Percentiles rank a stretch among this genome's conserved stretches.
Conservation (phyloP, 148 eudicot species). For the Diospyros lotus region DNA sequence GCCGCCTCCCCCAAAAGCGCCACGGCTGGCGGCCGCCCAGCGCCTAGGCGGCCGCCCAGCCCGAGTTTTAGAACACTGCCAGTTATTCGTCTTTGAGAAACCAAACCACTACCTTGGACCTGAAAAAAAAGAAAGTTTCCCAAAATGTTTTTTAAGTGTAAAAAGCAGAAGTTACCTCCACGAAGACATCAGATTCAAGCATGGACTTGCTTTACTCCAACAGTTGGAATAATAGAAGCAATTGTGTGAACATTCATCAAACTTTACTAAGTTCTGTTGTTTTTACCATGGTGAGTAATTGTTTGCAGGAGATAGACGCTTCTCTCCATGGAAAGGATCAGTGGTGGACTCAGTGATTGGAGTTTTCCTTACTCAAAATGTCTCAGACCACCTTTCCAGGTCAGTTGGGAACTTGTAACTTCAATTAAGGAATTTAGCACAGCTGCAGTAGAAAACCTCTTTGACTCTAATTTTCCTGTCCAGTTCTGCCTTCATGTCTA, state of each 20-base stretch:
- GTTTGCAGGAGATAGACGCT: slow-evolving; percentile 84
- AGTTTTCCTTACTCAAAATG: slow-evolving; percentile 96
- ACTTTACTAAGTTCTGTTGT: not conserved
- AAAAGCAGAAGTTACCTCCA: not conserved
- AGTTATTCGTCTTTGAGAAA: not conserved
- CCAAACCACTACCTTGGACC: not conserved
- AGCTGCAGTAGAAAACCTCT: not conserved
- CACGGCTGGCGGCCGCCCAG: too few species aligned
- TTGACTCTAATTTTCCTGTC: slow-evolving; percentile 18
- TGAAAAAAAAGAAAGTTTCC: slow-evolving; percentile 1
- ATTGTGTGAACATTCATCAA: slow-evolving; percentile 2
- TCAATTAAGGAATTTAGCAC: not conserved
- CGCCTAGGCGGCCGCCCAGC: too few species aligned
- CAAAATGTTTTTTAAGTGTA: not conserved
- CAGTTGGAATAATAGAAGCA: not conserved
- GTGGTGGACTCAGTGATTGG: slow-evolving; percentile 95
- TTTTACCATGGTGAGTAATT: not conserved
- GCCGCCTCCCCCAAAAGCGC: too few species aligned
- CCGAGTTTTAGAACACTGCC: too few species aligned
- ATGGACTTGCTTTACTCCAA: not conserved
- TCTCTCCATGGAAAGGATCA: slow-evolving; percentile 97
- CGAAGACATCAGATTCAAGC: not conserved
- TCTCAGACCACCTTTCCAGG: slow-evolving; percentile 98
- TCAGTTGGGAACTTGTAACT: slow-evolving; percentile 22
- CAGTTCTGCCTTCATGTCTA: slow-evolving; percentile 92